A percentile compares a stretch with the other conserved stretches of the same genome.
These are phyloP conservation scores for Tulasnella sp. DNA, from an alignment of 768 basidiomycete genomes.

Conservation along the genomic window DNA sequence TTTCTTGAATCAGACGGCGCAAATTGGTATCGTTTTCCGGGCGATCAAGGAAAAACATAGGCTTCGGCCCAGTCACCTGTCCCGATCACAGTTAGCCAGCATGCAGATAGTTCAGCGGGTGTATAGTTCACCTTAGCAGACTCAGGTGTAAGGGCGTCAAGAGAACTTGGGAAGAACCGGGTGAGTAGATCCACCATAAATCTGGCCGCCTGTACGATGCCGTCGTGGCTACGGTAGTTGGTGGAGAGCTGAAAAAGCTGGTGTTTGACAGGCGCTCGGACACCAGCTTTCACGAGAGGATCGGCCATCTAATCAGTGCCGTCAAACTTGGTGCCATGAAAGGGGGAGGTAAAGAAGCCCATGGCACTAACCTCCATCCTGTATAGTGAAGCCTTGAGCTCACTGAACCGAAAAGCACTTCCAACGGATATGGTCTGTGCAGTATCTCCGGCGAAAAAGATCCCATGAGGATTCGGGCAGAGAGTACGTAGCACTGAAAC, in stretches of 20 bases:
- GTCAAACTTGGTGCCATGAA: no score
- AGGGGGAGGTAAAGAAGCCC: no score
- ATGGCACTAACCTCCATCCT: constrained; percentile 4
- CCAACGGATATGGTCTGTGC: constrained; percentile 8
- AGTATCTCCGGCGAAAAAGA: constrained; percentile 23
- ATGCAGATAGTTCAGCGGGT: no score
- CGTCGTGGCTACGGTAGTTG: constrained; percentile 62
- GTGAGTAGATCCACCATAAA: constrained; percentile 48
- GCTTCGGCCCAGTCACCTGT: constrained; percentile 4
- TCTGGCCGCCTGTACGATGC: constrained; percentile 59
- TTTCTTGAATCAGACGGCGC: neutral
- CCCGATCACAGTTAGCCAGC: neutral
- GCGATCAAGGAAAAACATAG: constrained; percentile 4
- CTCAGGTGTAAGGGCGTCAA: constrained; percentile 48
- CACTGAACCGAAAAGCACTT: constrained; percentile 7
- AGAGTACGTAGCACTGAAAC: constrained; percentile 3
- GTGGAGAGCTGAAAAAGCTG: constrained; percentile 42
- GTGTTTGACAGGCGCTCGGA: constrained; percentile 8
- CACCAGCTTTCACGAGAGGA: constrained; percentile 4
- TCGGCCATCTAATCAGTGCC: constrained; percentile 10
- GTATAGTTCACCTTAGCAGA: constrained; percentile 30
- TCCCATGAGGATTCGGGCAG: constrained; percentile 5
- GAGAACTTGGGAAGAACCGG: constrained; percentile 48
- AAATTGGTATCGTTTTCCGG: neutral
- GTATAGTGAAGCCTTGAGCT: constrained; percentile 7